phyloP scores from a whole-genome alignment of 2,329 filamentous ascomycete genomes.

The Microsporum canis region DNA sequence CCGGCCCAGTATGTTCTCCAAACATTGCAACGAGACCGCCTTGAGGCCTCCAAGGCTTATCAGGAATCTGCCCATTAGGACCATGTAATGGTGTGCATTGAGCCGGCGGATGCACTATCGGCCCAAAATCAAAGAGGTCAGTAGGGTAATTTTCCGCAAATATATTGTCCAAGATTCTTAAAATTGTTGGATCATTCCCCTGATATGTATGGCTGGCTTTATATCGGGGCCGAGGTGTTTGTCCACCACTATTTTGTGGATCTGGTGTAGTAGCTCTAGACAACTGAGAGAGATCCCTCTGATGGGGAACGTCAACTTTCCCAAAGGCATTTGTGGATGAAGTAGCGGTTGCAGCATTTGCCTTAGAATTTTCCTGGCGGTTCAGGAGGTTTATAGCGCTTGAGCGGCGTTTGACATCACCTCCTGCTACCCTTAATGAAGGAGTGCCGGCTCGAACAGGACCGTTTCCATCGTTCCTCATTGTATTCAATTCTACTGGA shows the following conservation, averaged over 20 bases:
- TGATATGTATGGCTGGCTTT: conserved; percentile 69
- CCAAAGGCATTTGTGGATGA: conserved; percentile 55
- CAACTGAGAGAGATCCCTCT: conserved; percentile 25
- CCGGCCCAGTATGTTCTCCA: conserved; percentile 69
- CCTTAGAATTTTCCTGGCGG: conserved; percentile 47
- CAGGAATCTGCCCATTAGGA: conserved; percentile 41
- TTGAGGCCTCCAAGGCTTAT: conserved; percentile 68
- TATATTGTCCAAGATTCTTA: conserved; percentile 66
- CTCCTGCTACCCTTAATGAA: conserved; percentile 15
- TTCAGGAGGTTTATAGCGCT: conserved; percentile 52
- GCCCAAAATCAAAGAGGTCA: conserved; percentile 59
- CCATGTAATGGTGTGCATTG: conserved; percentile 42
- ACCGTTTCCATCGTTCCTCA: conserved; percentile 12
- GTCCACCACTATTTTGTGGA: conserved; percentile 24
- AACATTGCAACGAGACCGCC: conserved; percentile 80
- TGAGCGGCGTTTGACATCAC: conserved; percentile 31
- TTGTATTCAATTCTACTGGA: conserved; percentile 21
- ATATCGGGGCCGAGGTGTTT: conserved; percentile 34
- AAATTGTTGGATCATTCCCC: conserved; percentile 57
- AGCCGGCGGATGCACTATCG: conserved; percentile 60
- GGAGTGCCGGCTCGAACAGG: conserved; percentile 19
- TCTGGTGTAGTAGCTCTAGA: conserved; percentile 20
- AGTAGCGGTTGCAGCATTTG: conserved; percentile 53
- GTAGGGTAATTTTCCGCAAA: conserved; percentile 56
- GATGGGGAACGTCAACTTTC: conserved; percentile 46